These are phyloP conservation scores for Trametes elegans DNA, from an alignment of 768 basidiomycete genomes.

Conservation along the genomic window DNA sequence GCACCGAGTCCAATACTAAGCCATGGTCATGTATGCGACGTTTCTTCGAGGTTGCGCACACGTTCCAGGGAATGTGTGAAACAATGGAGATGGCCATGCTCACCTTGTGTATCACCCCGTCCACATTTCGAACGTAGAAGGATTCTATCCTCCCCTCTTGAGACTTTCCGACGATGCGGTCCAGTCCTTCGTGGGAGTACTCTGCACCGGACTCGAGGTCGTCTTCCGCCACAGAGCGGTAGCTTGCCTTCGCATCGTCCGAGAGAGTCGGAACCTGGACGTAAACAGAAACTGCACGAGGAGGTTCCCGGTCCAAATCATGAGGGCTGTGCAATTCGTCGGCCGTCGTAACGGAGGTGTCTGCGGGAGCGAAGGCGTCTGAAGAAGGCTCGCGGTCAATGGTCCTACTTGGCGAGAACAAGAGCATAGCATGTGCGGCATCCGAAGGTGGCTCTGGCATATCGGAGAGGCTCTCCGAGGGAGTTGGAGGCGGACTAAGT, in stretches of 20 bases:
- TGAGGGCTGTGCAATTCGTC: neutral
- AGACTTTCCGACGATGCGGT: constrained; percentile 56
- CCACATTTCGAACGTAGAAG: constrained; percentile 59
- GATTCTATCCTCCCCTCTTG: constrained; percentile 38
- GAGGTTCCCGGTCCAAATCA: neutral
- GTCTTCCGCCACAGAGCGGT: constrained; percentile 10
- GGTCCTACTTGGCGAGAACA: neutral
- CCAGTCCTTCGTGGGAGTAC: constrained; percentile 16
- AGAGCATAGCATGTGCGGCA: neutral
- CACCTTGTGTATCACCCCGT: constrained; percentile 61
- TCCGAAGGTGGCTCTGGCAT: constrained; percentile 14
- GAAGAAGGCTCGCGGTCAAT: constrained; percentile 6
- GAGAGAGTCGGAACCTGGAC: constrained; percentile 10
- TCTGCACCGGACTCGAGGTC: constrained; percentile 15
- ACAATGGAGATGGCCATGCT: constrained; percentile 18
- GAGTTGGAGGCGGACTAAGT: neutral
- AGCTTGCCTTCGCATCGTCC: neutral
- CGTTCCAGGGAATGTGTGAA: neutral
- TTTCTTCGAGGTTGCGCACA: too few relatives aligned
- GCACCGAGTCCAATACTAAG: too few relatives aligned
- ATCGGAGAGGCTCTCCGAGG: neutral
- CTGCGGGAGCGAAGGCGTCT: constrained; percentile 3
- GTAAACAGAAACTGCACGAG: neutral
- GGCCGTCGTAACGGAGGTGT: neutral
- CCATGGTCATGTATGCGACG: too few relatives aligned